Conservation (phyloP, 148 eudicot species). For the Cornus kousa region DNA sequence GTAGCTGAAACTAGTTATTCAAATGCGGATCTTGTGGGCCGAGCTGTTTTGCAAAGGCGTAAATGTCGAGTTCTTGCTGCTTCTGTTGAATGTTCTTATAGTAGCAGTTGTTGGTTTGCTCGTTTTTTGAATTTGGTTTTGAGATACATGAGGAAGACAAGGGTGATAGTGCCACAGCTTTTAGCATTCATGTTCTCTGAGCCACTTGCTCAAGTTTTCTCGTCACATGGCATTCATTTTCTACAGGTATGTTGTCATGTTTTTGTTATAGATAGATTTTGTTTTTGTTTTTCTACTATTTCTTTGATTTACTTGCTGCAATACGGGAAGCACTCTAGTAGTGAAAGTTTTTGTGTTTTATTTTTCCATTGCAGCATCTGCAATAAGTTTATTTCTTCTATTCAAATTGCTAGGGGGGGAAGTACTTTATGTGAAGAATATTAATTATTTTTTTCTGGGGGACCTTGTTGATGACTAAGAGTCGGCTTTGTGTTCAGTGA, state of each 20-base stretch:
- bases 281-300: neutral
- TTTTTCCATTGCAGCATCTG: neutral
- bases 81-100: slow-evolving; percentile 29
- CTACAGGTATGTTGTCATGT: slow-evolving; percentile 35
- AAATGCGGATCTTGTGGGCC: neutral
- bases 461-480: neutral
- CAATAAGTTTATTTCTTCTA: no score
- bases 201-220: slow-evolving; percentile 38
- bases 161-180: slow-evolving; percentile 30
- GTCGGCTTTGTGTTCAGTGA: neutral
- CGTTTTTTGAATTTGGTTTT: slow-evolving; percentile 45
- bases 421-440: no score
- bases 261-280: neutral
- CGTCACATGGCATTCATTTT: slow-evolving; percentile 50
- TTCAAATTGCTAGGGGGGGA: neutral
- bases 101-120: slow-evolving; percentile 28
- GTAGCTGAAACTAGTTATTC: neutral
- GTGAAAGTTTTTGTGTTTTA: no score
- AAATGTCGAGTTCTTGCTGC: slow-evolving; percentile 13
- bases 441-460: neutral
- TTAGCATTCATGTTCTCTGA: slow-evolving; percentile 33
- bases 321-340: neutral
- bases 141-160: slow-evolving; percentile 31
- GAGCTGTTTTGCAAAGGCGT: neutral
- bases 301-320: neutral